These are phyloP conservation scores for Penicillium psychrofluorescens DNA, from an alignment of 495 filamentous ascomycete genomes.

Conservation along the genomic window DNA sequence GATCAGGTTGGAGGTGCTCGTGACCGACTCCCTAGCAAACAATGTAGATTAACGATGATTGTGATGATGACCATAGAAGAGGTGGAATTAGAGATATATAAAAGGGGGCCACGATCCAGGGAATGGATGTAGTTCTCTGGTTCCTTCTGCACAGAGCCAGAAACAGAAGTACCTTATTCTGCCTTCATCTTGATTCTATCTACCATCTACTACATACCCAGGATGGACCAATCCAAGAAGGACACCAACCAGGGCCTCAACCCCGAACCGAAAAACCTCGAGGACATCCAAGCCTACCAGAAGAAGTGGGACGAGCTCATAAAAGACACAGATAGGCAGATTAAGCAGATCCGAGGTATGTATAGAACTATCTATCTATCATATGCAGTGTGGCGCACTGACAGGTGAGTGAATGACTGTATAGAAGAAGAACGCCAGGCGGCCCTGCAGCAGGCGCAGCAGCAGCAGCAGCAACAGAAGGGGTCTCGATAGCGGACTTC, in stretches of 20 bases:
- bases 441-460: too few relatives aligned
- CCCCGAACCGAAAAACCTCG: conserved; percentile 4
- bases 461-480: too few relatives aligned
- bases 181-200: background rate
- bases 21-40: too few relatives aligned
- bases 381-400: conserved; percentile 12
- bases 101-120: too few relatives aligned
- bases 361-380: conserved; percentile 3
- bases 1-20: too few relatives aligned
- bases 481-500: too few relatives aligned
- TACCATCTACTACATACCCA: background rate
- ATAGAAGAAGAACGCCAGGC: conserved; percentile 11
- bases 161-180: too few relatives aligned
- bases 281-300: conserved; percentile 6
- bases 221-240: conserved; percentile 12
- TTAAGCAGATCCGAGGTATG: conserved; percentile 20
- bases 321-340: conserved; percentile 16
- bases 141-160: too few relatives aligned
- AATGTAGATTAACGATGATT: too few relatives aligned
- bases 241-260: conserved; percentile 2
- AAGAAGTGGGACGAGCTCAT: conserved; percentile 17
- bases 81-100: too few relatives aligned
- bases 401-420: background rate
- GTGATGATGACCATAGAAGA: too few relatives aligned
- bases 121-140: too few relatives aligned